Conservation (phyloP, 2,329 filamentous ascomycete genomes). For the Hymenoscyphus albidus region DNA sequence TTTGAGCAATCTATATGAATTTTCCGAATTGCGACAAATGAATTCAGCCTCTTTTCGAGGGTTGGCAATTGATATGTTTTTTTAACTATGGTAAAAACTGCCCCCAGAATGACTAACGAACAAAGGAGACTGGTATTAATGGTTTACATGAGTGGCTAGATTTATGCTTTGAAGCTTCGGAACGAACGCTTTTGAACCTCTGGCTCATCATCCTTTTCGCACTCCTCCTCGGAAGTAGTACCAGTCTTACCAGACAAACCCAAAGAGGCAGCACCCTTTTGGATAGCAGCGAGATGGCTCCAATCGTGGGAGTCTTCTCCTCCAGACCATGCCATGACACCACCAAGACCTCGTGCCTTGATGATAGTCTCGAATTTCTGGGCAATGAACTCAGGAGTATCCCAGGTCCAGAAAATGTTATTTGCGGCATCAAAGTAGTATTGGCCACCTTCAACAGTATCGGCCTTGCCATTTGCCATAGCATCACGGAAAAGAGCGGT, state of each 20-base stretch:
- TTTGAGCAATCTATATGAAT: no score
- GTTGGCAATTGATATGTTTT: no score
- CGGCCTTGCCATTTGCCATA: constrained; percentile 8
- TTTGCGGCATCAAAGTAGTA: constrained; percentile 61
- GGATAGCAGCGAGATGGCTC: constrained; percentile 42
- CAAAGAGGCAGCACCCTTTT: constrained; percentile 9
- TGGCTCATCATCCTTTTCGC: neutral
- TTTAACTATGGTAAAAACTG: neutral
- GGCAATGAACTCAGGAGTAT: constrained; percentile 56
- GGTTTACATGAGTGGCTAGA: neutral
- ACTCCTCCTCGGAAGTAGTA: neutral
- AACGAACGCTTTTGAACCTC: neutral
- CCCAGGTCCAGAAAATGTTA: constrained; percentile 69
- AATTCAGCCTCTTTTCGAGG: no score
- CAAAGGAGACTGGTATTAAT: neutral
- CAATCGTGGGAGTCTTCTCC: constrained; percentile 56
- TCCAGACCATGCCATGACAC: constrained; percentile 70
- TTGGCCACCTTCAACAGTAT: constrained; percentile 48
- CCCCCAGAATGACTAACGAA: neutral
- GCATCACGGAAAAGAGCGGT: neutral
- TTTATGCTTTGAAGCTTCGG: neutral
- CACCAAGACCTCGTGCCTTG: constrained; percentile 52
- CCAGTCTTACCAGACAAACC: neutral
- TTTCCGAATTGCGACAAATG: no score
- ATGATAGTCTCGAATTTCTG: constrained; percentile 60